Percentiles rank a stretch among this genome's conserved stretches.
phyloP scores from a whole-genome alignment of 805 yeast genomes.

The Tanozyma kutaoensis region DNA sequence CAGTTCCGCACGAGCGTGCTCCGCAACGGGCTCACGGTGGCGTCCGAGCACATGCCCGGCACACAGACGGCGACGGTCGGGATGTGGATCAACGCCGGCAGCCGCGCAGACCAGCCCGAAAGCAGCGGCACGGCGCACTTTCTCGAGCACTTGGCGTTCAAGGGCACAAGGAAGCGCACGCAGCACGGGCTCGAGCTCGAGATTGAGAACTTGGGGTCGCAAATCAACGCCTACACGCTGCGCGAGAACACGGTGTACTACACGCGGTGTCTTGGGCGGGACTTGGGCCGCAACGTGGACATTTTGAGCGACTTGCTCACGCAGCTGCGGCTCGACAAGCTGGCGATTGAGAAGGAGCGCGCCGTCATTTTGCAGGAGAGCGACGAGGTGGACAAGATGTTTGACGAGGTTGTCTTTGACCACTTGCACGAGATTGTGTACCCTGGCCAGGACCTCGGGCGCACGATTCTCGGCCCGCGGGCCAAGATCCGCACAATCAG shows the following conservation, averaged over 20 bases:
- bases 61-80: conserved; percentile 95
- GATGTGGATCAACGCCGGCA: conserved; percentile 97
- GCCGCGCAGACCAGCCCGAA: conserved; percentile 82
- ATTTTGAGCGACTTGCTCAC: conserved; percentile 84
- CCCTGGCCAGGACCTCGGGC: conserved; percentile 85
- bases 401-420: conserved; percentile 96
- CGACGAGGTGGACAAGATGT: conserved; percentile 97
- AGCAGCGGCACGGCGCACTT: conserved; percentile 96
- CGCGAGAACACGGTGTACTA: conserved; percentile 96
- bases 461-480: conserved; percentile 92
- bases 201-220: conserved; percentile 93
- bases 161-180: conserved; percentile 75
- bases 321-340: conserved; percentile 64
- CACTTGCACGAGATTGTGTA: conserved; percentile 89
- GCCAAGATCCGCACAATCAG: conserved; percentile 74
- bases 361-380: conserved; percentile 93
- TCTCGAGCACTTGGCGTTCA: conserved; percentile 91
- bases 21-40: conserved; percentile 89
- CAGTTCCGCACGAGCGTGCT: conserved; percentile 52
- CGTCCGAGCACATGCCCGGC: conserved; percentile 77
- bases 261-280: conserved; percentile 72
- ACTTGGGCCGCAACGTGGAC: conserved; percentile 77
- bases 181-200: conserved; percentile 82
- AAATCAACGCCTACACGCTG: conserved; percentile 95
- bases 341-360: conserved; percentile 89